Conservation (phyloP, 495 filamentous ascomycete genomes). For the Aspergillus bridgeri region DNA sequence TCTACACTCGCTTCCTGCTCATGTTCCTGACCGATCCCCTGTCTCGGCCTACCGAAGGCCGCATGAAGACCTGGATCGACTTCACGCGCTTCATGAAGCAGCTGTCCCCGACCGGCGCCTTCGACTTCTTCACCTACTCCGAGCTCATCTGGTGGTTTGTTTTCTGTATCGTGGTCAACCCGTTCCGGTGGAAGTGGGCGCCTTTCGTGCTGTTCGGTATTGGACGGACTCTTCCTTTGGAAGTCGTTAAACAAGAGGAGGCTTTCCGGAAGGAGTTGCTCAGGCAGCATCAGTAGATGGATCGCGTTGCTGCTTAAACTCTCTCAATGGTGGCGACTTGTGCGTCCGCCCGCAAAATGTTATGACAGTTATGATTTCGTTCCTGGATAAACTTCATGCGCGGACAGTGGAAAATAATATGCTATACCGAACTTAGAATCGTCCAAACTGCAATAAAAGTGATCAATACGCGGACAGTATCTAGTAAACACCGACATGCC, state of each 20-base stretch:
- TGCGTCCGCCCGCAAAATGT: too few species aligned
- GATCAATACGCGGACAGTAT: too few species aligned
- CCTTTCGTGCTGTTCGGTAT: constrained; percentile 78
- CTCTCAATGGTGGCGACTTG: neutral
- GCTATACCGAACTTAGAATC: too few species aligned
- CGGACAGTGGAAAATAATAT: too few species aligned
- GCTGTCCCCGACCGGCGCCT: constrained; percentile 64
- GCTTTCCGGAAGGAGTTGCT: constrained; percentile 30
- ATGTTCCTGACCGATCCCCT: constrained; percentile 83
- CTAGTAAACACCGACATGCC: too few species aligned
- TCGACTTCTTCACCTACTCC: constrained; percentile 85
- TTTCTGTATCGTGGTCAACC: constrained; percentile 74
- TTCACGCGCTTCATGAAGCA: constrained; percentile 74
- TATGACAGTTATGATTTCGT: too few species aligned
- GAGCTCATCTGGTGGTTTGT: constrained; percentile 84
- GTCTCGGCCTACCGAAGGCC: constrained; percentile 62
- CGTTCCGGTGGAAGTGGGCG: constrained; percentile 74
- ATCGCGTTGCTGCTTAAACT: too few species aligned
- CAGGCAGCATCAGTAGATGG: constrained; percentile 22
- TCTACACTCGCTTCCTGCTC: constrained; percentile 79
- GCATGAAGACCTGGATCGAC: constrained; percentile 85
- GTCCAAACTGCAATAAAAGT: too few species aligned
- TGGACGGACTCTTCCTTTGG: constrained; percentile 60
- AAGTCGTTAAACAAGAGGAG: constrained; percentile 64
- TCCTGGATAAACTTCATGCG: too few species aligned